These are phyloP conservation scores for Galeopsis tetrahit DNA, from an alignment of 257 asterid species.

Conservation along the genomic window DNA sequence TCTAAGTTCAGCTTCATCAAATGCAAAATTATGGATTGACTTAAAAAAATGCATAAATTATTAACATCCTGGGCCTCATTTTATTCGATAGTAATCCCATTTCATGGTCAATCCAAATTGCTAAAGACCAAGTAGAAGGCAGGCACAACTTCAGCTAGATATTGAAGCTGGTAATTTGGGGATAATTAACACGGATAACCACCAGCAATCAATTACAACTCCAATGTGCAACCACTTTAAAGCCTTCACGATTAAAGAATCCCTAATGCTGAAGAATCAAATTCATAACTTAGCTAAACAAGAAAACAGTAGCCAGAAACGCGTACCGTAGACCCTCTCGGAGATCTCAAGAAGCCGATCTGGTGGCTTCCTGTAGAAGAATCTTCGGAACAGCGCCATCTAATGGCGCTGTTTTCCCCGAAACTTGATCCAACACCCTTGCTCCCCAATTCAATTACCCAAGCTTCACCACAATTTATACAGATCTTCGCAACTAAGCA, in stretches of 20 bases:
- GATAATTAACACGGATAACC: conserved; percentile 25
- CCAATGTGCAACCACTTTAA: conserved; percentile 27
- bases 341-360: conserved; percentile 99
- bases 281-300: conserved; percentile 27
- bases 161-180: conserved; percentile 13
- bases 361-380: conserved; percentile 98
- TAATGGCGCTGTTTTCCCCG: conserved; percentile 88
- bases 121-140: conserved; percentile 19
- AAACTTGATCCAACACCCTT: conserved; percentile 65
- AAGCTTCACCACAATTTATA: conserved; percentile 35
- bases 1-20: conserved; percentile 27
- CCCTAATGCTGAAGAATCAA: conserved; percentile 24
- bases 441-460: conserved; percentile 36
- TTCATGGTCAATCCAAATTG: conserved; percentile 16
- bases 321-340: conserved; percentile 96
- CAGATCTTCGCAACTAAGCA: conserved; percentile 48
- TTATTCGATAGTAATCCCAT: background rate
- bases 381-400: conserved; percentile 99
- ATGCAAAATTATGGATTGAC: conserved; percentile 14
- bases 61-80: conserved; percentile 26
- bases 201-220: conserved; percentile 18
- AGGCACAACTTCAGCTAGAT: conserved; percentile 27
- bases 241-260: conserved; percentile 21
- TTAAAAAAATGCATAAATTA: background rate
- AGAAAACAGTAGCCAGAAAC: background rate